Base-by-base conservation (phyloP, 495 filamentous ascomycete genomes). In the Podospora fimiseda region DNA sequence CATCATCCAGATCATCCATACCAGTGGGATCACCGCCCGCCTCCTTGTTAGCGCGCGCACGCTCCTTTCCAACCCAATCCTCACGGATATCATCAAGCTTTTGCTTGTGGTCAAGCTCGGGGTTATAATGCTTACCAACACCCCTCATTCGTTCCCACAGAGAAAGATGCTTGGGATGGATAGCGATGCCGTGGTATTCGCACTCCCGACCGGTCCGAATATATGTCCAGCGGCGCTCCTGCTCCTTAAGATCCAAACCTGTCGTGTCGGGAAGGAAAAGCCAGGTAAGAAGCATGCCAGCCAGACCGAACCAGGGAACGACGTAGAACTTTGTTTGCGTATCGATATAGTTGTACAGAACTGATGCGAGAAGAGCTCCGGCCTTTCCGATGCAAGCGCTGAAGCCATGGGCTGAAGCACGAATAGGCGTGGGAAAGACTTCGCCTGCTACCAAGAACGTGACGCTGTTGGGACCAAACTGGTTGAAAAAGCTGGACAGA, bases 361-460 rank as follows among this genome's bases (percentile, higher is more conserved):
- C 80, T 2, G 87, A 79, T 27, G 89, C 88, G n/a, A 85, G 68
- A 37, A 96, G 83, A 24, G 90, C 90, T 57, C 90, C 90, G 0
- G 81, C 64, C 68, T 96, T 95, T 61, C 90, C 90, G 47, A 81
- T 73, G 44, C 88, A 89, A 49, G 90, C 90, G 22, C 86, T 88
- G 64, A 96, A 81, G 56, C 90, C 90, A 74, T 96, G 90, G 42
- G 90, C 90, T 33, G 89, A 89, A 47, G 90, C 90, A 60, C 90
- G 88, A 54, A 96, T 84, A 3, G 88, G 86, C 0, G 90, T 94
- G 1, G 90, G 90, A 76, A 83, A 96, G 9, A 92, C 87, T 66
- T 96, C 90, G 22, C 88, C 90, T 22, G 90, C 90, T 18, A 92
- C 88, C 52, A 95, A 76, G 84, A 96, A 95, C 46, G 89, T 91